Conservation (phyloP, 2,329 filamentous ascomycete genomes). For the Colletotrichum acutatum region DNA sequence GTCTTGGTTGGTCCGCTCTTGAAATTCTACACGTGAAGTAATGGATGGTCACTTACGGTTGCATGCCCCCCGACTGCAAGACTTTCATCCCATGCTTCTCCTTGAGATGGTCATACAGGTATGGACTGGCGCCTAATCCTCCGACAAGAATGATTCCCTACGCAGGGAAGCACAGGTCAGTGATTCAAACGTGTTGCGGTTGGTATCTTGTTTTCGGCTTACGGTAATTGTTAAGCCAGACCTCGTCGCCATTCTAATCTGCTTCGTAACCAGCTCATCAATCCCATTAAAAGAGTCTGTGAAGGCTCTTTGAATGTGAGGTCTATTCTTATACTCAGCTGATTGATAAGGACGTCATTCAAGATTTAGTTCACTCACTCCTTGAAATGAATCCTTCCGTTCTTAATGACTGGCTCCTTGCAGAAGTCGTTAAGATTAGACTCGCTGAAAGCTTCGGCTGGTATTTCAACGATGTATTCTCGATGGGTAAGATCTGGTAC, state of each 20-base stretch:
- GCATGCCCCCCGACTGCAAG: slow-evolving; percentile 42
- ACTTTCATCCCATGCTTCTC: slow-evolving; percentile 34
- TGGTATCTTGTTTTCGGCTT: neutral
- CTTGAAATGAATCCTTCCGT: neutral
- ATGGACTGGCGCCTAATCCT: slow-evolving; percentile 48
- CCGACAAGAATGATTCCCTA: slow-evolving; percentile 52
- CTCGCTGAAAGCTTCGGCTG: neutral
- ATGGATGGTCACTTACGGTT: slow-evolving; percentile 45
- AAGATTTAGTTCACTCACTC: neutral
- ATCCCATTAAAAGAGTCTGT: slow-evolving; percentile 38
- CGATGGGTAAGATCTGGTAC: neutral
- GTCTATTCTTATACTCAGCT: neutral
- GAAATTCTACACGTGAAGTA: neutral
- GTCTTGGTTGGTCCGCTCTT: neutral
- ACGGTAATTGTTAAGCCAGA: slow-evolving; percentile 34
- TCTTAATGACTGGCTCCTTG: neutral
- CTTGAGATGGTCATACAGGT: slow-evolving; percentile 40
- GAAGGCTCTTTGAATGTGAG: slow-evolving; percentile 40
- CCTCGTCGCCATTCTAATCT: slow-evolving; percentile 31
- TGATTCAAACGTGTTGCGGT: too few species aligned
- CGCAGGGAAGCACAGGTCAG: too few species aligned
- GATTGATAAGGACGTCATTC: too few species aligned
- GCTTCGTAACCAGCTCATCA: slow-evolving; percentile 38
- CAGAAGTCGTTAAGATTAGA: neutral
- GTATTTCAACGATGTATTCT: neutral